phyloP scores from a whole-genome alignment of 2,329 filamentous ascomycete genomes.

The Trichoderma sp. region DNA sequence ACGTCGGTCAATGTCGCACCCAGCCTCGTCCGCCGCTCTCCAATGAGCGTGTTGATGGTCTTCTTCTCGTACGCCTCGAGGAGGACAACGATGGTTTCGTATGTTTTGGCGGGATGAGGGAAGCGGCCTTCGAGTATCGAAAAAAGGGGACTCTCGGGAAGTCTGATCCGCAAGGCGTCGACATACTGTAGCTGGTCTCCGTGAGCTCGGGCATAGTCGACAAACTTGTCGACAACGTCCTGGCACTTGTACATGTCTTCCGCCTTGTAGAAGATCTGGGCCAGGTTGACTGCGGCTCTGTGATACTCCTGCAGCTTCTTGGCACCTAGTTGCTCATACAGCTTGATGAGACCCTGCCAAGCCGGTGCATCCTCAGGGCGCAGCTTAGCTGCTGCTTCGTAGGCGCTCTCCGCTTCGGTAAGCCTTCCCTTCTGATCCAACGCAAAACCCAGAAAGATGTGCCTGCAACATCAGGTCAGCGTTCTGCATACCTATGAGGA shows the following conservation, averaged over 20 bases:
- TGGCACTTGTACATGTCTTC: slow-evolving; percentile 66
- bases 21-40: slow-evolving; percentile 81
- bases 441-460: slow-evolving; percentile 86
- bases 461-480: slow-evolving; percentile 47
- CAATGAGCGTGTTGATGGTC: slow-evolving; percentile 86
- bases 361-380: slow-evolving; percentile 78
- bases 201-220: slow-evolving; percentile 70
- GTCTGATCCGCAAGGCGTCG: slow-evolving; percentile 71
- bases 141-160: slow-evolving; percentile 83
- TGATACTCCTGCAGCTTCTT: slow-evolving; percentile 74
- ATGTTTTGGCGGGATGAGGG: slow-evolving; percentile 76
- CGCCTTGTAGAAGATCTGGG: slow-evolving; percentile 69
- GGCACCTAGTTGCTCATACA: slow-evolving; percentile 77
- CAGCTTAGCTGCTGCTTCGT: slow-evolving; percentile 69
- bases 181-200: slow-evolving; percentile 75
- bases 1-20: slow-evolving; percentile 84
- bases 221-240: slow-evolving; percentile 76
- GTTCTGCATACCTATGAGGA: slow-evolving; percentile 11
- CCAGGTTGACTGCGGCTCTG: slow-evolving; percentile 70
- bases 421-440: slow-evolving; percentile 73
- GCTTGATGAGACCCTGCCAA: slow-evolving; percentile 84
- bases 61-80: slow-evolving; percentile 85
- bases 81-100: slow-evolving; percentile 79
- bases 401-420: slow-evolving; percentile 75
- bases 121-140: slow-evolving; percentile 80